Evolutionary conservation across 768 basidiomycete genomes (phyloP).

Genomic region (Lactifluus volemus): DNA sequence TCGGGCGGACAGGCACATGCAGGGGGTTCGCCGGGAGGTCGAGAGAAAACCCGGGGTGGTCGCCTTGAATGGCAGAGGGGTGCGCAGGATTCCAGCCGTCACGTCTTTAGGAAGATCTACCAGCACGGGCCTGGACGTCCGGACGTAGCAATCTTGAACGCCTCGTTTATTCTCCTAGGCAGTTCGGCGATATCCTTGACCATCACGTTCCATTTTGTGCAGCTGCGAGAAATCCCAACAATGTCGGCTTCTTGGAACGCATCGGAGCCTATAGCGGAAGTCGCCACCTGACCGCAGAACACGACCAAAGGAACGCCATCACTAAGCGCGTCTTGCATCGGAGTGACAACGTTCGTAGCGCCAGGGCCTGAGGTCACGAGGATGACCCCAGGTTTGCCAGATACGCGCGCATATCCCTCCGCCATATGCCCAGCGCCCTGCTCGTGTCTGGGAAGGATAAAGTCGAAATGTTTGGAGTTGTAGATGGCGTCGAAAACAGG

Average conservation of each 20-base stretch:
- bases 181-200: conserved; percentile 95
- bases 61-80: conserved; percentile 75
- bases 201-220: conserved; percentile 99
- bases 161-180: conserved; percentile 94
- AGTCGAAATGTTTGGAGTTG: conserved; percentile 90
- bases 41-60: conserved; percentile 75
- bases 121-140: conserved; percentile 97
- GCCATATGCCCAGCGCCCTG: conserved; percentile 99
- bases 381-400: conserved; percentile 94
- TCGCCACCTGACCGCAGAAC: conserved; percentile 97
- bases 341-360: conserved; percentile 95
- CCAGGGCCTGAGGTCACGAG: conserved; percentile 98
- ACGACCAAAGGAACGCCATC: conserved; percentile 94
- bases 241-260: conserved; percentile 99
- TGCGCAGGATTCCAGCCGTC: conserved; percentile 84
- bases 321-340: conserved; percentile 94
- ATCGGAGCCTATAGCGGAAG: conserved; percentile 97
- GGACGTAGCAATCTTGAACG: conserved; percentile 97
- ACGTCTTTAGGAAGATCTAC: conserved; percentile 99
- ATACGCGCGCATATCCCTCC: conserved; percentile 95
- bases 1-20: conserved; percentile 33
- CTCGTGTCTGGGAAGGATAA: conserved; percentile 92
- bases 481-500: conserved; percentile 99
- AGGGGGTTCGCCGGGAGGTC: conserved; percentile 72
- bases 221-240: conserved; percentile 90